These are phyloP conservation scores for Cercospora sp. DNA, from an alignment of 2,329 filamentous ascomycete genomes.

Conservation along the genomic window DNA sequence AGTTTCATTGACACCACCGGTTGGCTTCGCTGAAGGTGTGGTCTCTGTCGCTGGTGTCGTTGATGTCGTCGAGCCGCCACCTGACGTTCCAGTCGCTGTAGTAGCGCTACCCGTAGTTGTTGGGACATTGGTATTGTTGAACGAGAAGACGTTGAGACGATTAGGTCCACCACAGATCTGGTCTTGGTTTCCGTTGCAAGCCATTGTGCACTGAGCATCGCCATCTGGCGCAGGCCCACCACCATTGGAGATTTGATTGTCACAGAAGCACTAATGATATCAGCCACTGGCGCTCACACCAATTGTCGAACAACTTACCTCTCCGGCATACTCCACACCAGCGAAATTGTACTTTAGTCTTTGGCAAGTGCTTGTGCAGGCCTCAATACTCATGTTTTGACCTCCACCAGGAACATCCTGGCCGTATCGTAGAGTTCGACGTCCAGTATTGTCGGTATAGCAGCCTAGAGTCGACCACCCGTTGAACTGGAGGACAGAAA, in stretches of 20 bases:
- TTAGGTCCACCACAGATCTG: constrained; percentile 36
- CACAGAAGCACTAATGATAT: constrained; percentile 36
- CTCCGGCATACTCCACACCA: constrained; percentile 33
- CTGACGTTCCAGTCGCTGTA: constrained; percentile 4
- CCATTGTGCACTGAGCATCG: constrained; percentile 34
- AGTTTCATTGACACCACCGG: constrained; percentile 33
- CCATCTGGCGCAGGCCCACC: constrained; percentile 30
- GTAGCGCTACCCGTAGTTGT: constrained; percentile 7
- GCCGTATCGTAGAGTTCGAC: constrained; percentile 24
- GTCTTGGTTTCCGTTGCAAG: constrained; percentile 32
- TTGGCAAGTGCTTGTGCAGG: constrained; percentile 34
- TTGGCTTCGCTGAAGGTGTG: constrained; percentile 23
- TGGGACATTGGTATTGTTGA: constrained; percentile 26
- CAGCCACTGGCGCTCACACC: constrained; percentile 17
- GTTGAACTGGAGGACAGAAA: constrained; percentile 31
- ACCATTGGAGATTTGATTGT: constrained; percentile 32
- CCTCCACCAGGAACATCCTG: constrained; percentile 28
- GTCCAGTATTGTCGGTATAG: constrained; percentile 30
- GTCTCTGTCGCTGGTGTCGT: constrained; percentile 26
- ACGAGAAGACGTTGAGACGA: constrained; percentile 34
- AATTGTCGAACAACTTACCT: background rate
- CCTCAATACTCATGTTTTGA: constrained; percentile 28
- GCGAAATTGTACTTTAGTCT: constrained; percentile 38
- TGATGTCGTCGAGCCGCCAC: background rate
- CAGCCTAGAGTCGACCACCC: constrained; percentile 33